A percentile compares a stretch with the other conserved stretches of the same genome.
Evolutionary conservation across 2,329 filamentous ascomycete genomes (phyloP).

Genomic region (Colletotrichum eremochloae): DNA sequence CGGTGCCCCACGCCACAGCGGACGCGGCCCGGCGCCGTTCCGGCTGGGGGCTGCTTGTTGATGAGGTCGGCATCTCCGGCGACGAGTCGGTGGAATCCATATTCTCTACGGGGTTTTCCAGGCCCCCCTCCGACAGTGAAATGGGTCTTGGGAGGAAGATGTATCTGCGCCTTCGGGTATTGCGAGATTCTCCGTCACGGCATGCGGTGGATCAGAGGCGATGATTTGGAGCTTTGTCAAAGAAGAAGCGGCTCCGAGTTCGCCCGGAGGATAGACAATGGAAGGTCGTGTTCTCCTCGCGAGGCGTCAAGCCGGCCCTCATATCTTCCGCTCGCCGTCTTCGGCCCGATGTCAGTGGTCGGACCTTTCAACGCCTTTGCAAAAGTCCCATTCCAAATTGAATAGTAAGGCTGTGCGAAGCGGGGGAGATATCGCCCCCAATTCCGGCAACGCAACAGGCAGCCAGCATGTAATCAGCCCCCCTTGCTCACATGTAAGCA

Average conservation of each 20-base stretch:
- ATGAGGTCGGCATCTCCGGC: neutral
- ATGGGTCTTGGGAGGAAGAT: neutral
- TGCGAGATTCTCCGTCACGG: neutral
- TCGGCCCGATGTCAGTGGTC: neutral
- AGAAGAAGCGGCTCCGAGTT: neutral
- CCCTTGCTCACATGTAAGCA: too few species aligned
- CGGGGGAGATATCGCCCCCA: too few species aligned
- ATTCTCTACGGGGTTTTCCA: neutral
- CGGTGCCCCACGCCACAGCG: conserved; percentile 60
- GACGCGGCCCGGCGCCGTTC: conserved; percentile 7
- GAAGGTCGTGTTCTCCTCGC: neutral
- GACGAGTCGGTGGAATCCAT: conserved; percentile 9
- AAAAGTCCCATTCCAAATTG: too few species aligned
- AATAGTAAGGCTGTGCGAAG: too few species aligned
- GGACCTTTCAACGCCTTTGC: too few species aligned
- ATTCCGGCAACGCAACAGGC: too few species aligned
- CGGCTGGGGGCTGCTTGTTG: neutral
- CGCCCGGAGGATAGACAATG: neutral
- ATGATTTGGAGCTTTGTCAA: neutral
- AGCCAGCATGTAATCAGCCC: too few species aligned
- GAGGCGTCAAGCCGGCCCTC: neutral
- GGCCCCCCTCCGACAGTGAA: too few species aligned
- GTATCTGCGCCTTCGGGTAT: neutral
- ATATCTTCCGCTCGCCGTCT: neutral
- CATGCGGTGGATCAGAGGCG: neutral